Evolutionary conservation across 1,284 basidiomycete species (phyloP).

Genomic region (Tilletia caries): DNA sequence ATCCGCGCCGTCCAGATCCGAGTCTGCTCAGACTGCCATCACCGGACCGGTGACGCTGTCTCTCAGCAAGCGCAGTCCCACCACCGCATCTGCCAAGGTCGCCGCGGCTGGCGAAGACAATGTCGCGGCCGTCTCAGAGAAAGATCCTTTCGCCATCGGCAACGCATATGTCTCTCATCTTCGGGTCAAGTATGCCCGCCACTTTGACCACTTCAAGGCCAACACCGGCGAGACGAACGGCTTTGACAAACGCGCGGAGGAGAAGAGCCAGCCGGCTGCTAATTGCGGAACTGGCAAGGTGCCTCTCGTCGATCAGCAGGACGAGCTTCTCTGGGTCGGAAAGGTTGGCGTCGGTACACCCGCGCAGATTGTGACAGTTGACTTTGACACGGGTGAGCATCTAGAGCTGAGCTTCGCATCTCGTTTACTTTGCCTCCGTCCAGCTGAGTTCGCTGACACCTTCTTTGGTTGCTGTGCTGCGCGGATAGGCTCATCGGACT

Average conservation of each 20-base stretch:
- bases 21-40: background rate
- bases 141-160: background rate
- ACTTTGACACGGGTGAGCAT: constrained; percentile 10
- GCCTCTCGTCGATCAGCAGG: constrained; percentile 12
- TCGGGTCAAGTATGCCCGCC: constrained; percentile 7
- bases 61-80: background rate
- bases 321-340: constrained; percentile 16
- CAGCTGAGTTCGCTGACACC: too few species aligned
- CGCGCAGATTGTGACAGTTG: constrained; percentile 8
- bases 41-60: background rate
- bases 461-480: too few species aligned
- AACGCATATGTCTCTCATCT: background rate
- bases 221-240: constrained; percentile 14
- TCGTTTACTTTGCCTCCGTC: background rate
- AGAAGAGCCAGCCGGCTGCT: background rate
- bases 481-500: background rate
- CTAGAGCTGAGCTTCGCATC: background rate
- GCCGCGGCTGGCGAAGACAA: background rate
- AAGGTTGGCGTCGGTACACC: constrained; percentile 13
- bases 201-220: constrained; percentile 15
- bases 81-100: background rate
- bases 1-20: background rate
- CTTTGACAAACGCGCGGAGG: background rate
- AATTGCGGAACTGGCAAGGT: background rate
- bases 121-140: background rate